These are phyloP conservation scores for Vaccinium myrtillus DNA, from an alignment of 148 eudicot genomes.

Conservation along the genomic window DNA sequence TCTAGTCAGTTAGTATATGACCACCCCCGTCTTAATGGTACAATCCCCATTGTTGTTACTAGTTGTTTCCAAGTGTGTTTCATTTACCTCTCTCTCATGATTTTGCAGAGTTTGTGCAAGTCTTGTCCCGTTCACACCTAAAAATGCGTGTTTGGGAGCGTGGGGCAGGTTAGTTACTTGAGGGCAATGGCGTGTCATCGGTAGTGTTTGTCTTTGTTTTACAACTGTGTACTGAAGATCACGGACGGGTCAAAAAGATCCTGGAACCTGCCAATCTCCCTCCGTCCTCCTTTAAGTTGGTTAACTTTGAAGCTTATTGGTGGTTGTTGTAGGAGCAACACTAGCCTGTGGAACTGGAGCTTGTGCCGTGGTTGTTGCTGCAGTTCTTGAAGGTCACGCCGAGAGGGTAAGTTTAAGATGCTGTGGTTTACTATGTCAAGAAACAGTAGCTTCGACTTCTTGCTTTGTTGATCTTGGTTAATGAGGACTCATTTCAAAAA, in stretches of 20 bases:
- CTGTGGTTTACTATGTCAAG: not conserved
- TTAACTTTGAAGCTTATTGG: constrained; percentile 9
- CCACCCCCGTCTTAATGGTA: not conserved
- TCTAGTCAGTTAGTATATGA: not conserved
- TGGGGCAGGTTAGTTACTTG: constrained; percentile 68
- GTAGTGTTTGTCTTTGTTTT: not conserved
- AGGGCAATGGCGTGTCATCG: not conserved
- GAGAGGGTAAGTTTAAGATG: constrained; percentile 54
- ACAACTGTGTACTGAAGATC: not conserved
- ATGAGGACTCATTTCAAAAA: not conserved
- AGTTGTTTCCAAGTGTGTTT: not conserved
- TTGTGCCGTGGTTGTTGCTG: constrained; percentile 95
- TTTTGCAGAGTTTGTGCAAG: constrained; percentile 91
- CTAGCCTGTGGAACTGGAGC: constrained; percentile 99
- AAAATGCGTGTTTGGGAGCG: constrained; percentile 99
- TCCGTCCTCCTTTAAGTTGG: not conserved
- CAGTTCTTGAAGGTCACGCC: constrained; percentile 88
- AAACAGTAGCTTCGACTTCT: not conserved
- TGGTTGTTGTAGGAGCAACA: constrained; percentile 62
- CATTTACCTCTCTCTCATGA: not conserved
- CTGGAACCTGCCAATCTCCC: not conserved
- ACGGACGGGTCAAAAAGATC: not conserved
- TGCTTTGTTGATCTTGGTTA: not conserved
- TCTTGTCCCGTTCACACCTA: constrained; percentile 79
- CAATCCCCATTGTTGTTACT: not conserved